Conservation (phyloP, 306 rosid genomes). For the Dryas alaskensis region DNA sequence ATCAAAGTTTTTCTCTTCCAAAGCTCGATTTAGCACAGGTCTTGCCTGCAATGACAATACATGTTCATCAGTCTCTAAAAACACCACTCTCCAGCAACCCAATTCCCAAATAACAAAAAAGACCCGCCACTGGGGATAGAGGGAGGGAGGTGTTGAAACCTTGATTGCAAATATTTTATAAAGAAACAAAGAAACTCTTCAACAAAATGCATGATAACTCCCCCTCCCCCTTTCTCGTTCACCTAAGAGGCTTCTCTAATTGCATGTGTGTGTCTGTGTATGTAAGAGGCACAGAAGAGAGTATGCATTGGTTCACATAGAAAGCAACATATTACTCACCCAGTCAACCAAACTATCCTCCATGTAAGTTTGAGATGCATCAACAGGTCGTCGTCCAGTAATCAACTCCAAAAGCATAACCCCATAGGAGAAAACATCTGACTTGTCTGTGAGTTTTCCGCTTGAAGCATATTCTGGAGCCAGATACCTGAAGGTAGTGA, state of each 20-base stretch:
- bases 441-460: slow-evolving; percentile 92
- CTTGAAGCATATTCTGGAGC: slow-evolving; percentile 98
- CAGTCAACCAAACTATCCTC: slow-evolving; percentile 96
- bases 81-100: neutral
- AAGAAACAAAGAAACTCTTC: neutral
- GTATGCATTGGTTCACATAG: neutral
- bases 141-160: no score
- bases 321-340: slow-evolving; percentile 52
- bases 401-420: slow-evolving; percentile 92
- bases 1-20: slow-evolving; percentile 68
- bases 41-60: slow-evolving; percentile 78
- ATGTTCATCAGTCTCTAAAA: neutral
- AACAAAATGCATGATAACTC: neutral
- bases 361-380: slow-evolving; percentile 53
- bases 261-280: no score
- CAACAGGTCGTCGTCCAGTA: slow-evolving; percentile 86
- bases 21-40: slow-evolving; percentile 70
- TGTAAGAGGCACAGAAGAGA: no score
- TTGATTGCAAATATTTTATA: neutral
- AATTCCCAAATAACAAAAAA: neutral
- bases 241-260: no score
- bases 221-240: no score
- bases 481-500: slow-evolving; percentile 58
- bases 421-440: slow-evolving; percentile 94
- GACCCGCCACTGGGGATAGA: no score